Evolutionary conservation across 805 yeast species (phyloP), one percentile per base, ranked within the genome.

Genomic region (Yarrowia osloensis): DNA sequence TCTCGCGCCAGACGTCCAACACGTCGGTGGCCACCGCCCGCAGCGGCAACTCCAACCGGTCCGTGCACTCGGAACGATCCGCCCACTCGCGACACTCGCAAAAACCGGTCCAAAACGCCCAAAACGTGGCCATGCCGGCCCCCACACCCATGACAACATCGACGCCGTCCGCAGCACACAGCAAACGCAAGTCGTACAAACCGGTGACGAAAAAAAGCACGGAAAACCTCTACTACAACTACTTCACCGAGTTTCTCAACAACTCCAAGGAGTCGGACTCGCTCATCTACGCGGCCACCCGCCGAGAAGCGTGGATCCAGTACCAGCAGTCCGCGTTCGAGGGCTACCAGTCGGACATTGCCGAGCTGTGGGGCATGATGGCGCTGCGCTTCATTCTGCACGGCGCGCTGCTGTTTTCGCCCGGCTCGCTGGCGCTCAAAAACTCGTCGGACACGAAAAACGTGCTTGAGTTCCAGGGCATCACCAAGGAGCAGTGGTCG

Each of bases 361-460:
- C 74, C 22, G 77, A 75, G 39, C 69, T 75, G n/a, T 75, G 77
- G 77, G 69, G 72, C 9, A 74, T 75, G 69, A 75, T 74, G 74
- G 74, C 74, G 8, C 50, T 74, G 33, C 61, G 76, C 24, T 74
- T 70, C 66, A 44, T 75, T 39, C 62, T 74, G 24, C 67, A 72
- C 21, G 74, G 74, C 44, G 55, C 68, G 21, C 70, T 75, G n/a
- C 67, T 75, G 39, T 72, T 72, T 55, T 74, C 77, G 1, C 77
- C 77, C 3, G 67, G 62, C 4, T 65, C 71, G 17, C 21, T 49
- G 33, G 50, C 67, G 19, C 21, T 67, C 21, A 57, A 39, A 15
- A 26, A 12, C 22, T 33, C 54, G 12, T 9, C 28, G 5, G 68
- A 55, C 31, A 65, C 68, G 5, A 42, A 67, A 17, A 55, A 55